phyloP scores from a whole-genome alignment of 179 eudicot species.

The Spinacia oleracea region DNA sequence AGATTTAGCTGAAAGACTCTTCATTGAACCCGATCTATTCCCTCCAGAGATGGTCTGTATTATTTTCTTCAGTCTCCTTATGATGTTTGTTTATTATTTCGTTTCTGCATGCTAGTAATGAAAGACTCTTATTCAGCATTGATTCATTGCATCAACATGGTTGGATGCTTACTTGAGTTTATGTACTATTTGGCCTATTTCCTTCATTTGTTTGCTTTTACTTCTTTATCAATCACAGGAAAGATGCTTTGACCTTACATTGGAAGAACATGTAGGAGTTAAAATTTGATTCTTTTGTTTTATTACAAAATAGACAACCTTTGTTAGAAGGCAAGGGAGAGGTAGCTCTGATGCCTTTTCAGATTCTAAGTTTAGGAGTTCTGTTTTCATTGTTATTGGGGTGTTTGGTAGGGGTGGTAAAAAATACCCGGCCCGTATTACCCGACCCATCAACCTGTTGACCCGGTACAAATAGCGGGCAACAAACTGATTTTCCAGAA shows the following conservation, averaged over 20 bases:
- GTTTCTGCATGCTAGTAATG: slow-evolving; percentile 5
- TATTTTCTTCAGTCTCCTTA: slow-evolving; percentile 15
- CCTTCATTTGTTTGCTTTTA: not conserved
- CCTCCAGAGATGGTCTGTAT: slow-evolving; percentile 60
- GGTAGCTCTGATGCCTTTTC: too few species aligned
- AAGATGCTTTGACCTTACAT: not conserved
- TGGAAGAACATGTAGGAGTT: not conserved
- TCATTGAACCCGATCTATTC: slow-evolving; percentile 60
- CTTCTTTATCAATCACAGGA: not conserved
- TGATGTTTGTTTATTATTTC: not conserved
- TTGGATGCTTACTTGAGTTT: not conserved
- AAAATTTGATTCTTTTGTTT: not conserved
- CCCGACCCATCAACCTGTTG: too few species aligned
- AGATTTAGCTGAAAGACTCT: slow-evolving; percentile 59
- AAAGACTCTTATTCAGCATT: not conserved
- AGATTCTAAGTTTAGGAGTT: too few species aligned
- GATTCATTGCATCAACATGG: not conserved
- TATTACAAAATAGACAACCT: too few species aligned
- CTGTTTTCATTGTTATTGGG: too few species aligned
- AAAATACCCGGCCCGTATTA: too few species aligned
- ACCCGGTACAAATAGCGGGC: too few species aligned
- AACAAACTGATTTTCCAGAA: too few species aligned
- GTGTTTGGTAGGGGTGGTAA: too few species aligned
- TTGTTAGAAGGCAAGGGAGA: too few species aligned
- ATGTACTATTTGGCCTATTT: not conserved